Percentiles rank a stretch among this genome's conserved stretches.
Conservation (phyloP, 129 eudicot species). For the Mikania micrantha region DNA sequence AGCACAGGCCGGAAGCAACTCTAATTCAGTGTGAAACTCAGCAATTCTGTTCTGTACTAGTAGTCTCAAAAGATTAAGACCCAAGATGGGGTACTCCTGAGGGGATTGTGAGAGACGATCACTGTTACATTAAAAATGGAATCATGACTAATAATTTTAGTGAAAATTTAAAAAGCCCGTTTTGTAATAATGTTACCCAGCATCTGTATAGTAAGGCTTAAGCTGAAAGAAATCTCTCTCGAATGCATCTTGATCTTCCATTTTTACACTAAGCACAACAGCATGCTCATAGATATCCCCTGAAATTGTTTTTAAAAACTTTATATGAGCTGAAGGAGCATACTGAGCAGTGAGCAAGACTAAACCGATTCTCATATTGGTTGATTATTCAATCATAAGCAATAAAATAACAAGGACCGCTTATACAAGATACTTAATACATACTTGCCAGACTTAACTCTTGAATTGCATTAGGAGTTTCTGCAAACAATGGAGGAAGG, state of each 20-base stretch:
- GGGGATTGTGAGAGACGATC: constrained; percentile 66
- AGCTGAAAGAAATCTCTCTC: constrained; percentile 95
- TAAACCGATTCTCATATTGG: neutral
- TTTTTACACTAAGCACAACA: constrained; percentile 81
- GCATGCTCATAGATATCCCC: constrained; percentile 97
- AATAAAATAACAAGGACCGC: neutral
- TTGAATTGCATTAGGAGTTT: constrained; percentile 61
- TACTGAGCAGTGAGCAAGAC: neutral
- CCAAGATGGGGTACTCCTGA: constrained; percentile 82
- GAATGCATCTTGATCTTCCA: constrained; percentile 89
- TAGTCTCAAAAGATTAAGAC: constrained; percentile 90
- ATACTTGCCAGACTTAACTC: constrained; percentile 86
- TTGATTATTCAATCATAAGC: neutral
- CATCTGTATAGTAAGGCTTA: constrained; percentile 95
- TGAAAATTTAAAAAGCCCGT: too few relatives aligned
- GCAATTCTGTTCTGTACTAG: constrained; percentile 95
- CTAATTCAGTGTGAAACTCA: constrained; percentile 89
- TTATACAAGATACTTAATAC: neutral
- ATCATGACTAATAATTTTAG: too few relatives aligned
- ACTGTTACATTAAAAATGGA: constrained; percentile 46
- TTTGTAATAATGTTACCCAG: constrained; percentile 52
- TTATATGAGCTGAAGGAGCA: neutral
- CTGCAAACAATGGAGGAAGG: constrained; percentile 77
- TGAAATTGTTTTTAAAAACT: constrained; percentile 21
- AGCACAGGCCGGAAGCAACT: constrained; percentile 66